Evolutionary conservation across 306 rosid genomes (phyloP).

Genomic region (Begonia fuchsioides): DNA sequence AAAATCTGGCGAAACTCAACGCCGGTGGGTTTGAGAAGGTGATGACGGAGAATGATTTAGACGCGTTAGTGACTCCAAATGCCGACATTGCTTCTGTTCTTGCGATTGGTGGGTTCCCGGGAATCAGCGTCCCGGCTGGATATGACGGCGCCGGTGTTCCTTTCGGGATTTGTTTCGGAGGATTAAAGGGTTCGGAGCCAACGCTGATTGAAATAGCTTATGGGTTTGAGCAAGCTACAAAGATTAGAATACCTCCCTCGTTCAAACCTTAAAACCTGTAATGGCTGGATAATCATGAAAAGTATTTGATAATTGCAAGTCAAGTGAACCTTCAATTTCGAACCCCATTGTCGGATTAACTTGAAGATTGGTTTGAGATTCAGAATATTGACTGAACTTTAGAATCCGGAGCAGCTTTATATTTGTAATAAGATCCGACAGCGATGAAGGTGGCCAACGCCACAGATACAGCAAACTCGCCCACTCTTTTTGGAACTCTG

Average conservation of each 20-base stretch:
- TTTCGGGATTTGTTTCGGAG: constrained; percentile 56
- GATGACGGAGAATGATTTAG: constrained; percentile 33
- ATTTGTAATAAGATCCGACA: constrained; percentile 22
- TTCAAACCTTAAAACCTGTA: constrained; percentile 7
- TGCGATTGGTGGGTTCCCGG: constrained; percentile 57
- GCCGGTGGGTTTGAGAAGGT: constrained; percentile 35
- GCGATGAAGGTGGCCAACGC: constrained; percentile 51
- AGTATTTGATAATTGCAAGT: too few species aligned
- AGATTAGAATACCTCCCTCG: constrained; percentile 45
- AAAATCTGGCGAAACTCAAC: constrained; percentile 18
- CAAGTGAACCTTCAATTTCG: too few species aligned
- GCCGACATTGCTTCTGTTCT: constrained; percentile 13
- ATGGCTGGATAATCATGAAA: constrained; percentile 3
- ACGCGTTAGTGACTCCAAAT: constrained; percentile 26
- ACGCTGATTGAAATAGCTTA: constrained; percentile 49
- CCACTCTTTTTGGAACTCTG: constrained; percentile 38
- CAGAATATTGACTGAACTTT: too few species aligned
- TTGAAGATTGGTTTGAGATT: too few species aligned
- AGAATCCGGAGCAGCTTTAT: too few species aligned
- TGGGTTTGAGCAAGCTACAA: constrained; percentile 55
- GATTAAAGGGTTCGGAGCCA: constrained; percentile 49
- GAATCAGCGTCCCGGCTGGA: constrained; percentile 58
- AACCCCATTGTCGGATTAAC: too few species aligned
- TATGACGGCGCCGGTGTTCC: constrained; percentile 23
- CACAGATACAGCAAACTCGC: constrained; percentile 11